Base-by-base conservation (phyloP, 257 asterid species). In the Primulina eburnea region DNA sequence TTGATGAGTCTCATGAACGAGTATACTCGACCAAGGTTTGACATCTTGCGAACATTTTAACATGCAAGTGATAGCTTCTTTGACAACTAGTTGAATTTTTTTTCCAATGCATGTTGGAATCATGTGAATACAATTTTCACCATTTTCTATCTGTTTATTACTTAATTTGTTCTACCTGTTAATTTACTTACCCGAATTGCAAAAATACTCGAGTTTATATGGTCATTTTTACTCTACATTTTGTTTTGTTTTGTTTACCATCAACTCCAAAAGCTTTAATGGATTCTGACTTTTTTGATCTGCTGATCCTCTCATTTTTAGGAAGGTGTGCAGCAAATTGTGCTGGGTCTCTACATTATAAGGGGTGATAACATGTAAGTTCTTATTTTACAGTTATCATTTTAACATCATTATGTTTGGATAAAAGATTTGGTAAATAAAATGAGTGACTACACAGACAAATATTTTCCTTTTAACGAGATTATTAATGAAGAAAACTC, bases 261-360 rank as follows among this genome's bases (percentile, higher is more conserved):
- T 16, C 6, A 24, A 40, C 29, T 30, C 65, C 7, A 24, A 2
- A 53, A 67, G 47, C 8, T 43, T 56, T 40, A 21, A 43, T 34
- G 24, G 20, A 21, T 26, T 32, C 50, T 60, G 38, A 8, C 47
- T 2, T 28, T 35, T 16, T 66, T 67, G 21, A 32, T 38, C 68
- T 63, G 73, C 43, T 12, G 10, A 60, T 56, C 43, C 61, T 71
- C 74, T 74, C 60, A 59, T 68, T 35, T 82, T 78, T 77, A 94
- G 99, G 97, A 89, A 81, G 99, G 99, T 17, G 99, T 94, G 28
- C 97, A 94, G 63, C 99, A 94, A 76, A 95, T 94, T 65, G 99
- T 94, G 65, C 81, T 91, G 80, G 99, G 99, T 64, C 97, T 94
- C 73, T 94, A 91, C 90, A 89, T 94, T 82, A 94, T 94, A 50